These are phyloP conservation scores for Karstenula rhodostoma DNA, from an alignment of 2,329 filamentous ascomycete genomes.

Conservation along the genomic window DNA sequence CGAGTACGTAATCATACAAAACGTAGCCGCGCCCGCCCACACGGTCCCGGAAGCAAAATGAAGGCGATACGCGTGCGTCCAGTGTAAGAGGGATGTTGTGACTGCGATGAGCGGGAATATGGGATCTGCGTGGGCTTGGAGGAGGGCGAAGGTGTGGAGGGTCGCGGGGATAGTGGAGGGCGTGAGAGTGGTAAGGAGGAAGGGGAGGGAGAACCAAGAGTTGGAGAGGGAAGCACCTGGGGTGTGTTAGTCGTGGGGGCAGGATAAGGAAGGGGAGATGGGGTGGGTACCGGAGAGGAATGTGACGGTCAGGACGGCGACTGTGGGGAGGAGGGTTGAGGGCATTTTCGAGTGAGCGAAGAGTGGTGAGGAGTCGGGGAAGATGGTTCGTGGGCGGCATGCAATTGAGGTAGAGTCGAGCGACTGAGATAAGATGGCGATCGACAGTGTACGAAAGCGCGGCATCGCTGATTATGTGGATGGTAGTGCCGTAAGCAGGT, in stretches of 20 bases:
- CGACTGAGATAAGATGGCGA: no score
- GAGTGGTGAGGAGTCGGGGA: no score
- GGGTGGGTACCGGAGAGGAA: not conserved
- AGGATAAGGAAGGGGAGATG: not conserved
- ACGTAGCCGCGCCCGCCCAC: not conserved
- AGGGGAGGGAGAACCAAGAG: not conserved
- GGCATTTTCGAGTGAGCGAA: not conserved
- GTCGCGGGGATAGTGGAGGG: not conserved
- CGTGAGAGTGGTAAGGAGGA: not conserved
- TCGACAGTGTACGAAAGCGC: no score
- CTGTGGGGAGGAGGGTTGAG: not conserved
- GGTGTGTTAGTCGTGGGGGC: constrained; percentile 3
- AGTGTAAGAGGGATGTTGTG: not conserved
- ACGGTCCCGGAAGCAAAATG: not conserved
- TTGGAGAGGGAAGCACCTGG: not conserved
- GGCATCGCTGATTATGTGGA: no score
- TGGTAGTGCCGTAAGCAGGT: no score
- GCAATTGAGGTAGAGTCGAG: no score
- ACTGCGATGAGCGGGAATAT: not conserved
- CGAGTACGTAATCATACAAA: not conserved
- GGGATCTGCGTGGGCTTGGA: not conserved
- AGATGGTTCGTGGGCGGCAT: not conserved
- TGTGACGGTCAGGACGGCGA: not conserved
- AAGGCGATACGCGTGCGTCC: not conserved
- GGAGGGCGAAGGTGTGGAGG: not conserved